Evolutionary conservation across 345 rosid genomes (phyloP).

Genomic region (Eucalyptus caleyi): DNA sequence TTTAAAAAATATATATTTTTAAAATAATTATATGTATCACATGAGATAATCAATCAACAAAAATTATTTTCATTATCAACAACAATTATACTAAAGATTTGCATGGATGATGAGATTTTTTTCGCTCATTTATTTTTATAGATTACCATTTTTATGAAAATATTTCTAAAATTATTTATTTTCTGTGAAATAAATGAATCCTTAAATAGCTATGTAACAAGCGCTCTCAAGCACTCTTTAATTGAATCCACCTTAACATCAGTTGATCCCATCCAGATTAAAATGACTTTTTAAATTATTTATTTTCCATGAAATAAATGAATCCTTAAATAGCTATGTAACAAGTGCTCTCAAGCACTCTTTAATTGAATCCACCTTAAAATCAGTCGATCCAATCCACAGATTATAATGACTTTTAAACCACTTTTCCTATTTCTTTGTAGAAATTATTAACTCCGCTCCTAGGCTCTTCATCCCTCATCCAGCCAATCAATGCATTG

Average conservation of each 20-base stretch:
- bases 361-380: background rate
- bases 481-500: background rate
- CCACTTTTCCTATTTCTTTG: background rate
- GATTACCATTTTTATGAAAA: too few relatives aligned
- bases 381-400: background rate
- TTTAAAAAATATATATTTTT: too few relatives aligned
- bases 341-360: background rate
- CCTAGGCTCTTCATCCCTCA: background rate
- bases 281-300: background rate
- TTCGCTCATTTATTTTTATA: too few relatives aligned
- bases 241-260: background rate
- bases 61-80: too few relatives aligned
- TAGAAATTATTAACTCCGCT: background rate
- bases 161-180: too few relatives aligned
- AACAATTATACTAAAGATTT: too few relatives aligned
- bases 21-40: too few relatives aligned
- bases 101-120: too few relatives aligned
- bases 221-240: background rate
- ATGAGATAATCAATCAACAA: too few relatives aligned
- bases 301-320: fast-evolving
- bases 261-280: background rate
- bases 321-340: background rate
- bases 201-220: background rate
- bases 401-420: background rate
- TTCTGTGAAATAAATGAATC: fast-evolving